Base-by-base conservation (phyloP, 345 rosid species). In the Moricandia arvensis region DNA sequence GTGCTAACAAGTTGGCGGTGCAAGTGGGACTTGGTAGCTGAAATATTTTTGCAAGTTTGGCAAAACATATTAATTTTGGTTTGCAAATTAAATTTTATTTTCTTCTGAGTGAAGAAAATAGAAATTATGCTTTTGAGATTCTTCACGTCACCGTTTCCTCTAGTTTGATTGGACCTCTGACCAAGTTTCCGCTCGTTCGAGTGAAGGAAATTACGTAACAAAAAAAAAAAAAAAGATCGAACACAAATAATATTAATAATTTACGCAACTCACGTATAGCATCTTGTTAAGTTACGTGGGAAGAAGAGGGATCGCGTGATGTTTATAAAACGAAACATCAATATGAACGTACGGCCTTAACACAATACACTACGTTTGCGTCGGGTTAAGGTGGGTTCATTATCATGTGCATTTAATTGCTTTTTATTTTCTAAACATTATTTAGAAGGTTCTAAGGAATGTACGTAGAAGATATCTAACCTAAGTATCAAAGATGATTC, bases 1-100 rank as follows among this genome's bases (percentile, higher is more conserved):
- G 75, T 65, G 47, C 70, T 81, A 76, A 71, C 55, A 73, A 29
- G 27, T 71, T 38, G 78, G 69, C 75, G 63, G 49, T 81, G 86
- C 89, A 86, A 86, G 88, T 85, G 83, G 88, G 66, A 33, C 72
- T 71, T 62, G 66, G 75, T 57, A 71, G 80, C 75, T 77, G 75
- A 65, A 43, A 57, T 30, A 10, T 43, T 55, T 21, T 38, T 47
- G 75, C 80, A 71, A 77, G 71, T 77, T 77, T 75, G 26, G 70
- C 61, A 43, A 37, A 57, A 70, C 51, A 30, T 63, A 76, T 69
- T 63, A 76, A 69, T 69, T 75, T 57, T 69, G 27, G 31, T 63
- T 63, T 76, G 66, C 59, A 63, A 55, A 62, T 76, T 76, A 33
- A 63, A 54, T 18, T 55, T 37, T 30, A 1, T 62, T 57, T 70